Conservation (phyloP, 371 early-diverging fungal genomes). For the Mucor velutinosus region DNA sequence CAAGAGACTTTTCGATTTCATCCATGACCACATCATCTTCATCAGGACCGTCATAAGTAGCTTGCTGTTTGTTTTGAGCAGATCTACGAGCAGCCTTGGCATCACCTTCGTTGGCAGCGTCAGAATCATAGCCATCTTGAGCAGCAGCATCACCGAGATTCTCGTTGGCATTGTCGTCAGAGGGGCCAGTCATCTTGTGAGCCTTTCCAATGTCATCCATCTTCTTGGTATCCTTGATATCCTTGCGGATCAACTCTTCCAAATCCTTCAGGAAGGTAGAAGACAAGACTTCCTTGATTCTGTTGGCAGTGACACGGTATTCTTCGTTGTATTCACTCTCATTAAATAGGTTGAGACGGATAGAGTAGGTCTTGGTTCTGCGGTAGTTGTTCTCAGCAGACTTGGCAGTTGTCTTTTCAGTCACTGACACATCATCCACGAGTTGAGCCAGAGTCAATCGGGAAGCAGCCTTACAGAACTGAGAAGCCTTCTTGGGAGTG, state of each 20-base stretch:
- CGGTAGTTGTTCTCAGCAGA: conserved; percentile 49
- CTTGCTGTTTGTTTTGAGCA: conserved; percentile 64
- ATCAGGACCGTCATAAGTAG: conserved; percentile 77
- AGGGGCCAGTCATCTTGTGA: conserved; percentile 28
- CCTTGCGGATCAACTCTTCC: conserved; percentile 61
- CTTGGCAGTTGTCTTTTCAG: conserved; percentile 60
- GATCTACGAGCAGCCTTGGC: conserved; percentile 65
- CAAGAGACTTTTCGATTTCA: conserved; percentile 55
- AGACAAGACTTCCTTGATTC: conserved; percentile 78
- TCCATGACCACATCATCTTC: conserved; percentile 55
- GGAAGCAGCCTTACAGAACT: conserved; percentile 67
- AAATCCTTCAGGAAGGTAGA: conserved; percentile 70
- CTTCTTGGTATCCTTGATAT: conserved; percentile 67
- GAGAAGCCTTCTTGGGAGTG: conserved; percentile 54
- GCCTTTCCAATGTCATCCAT: conserved; percentile 46
- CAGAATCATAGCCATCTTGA: conserved; percentile 39
- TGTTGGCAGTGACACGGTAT: conserved; percentile 70
- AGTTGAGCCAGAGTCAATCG: conserved; percentile 81
- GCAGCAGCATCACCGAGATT: conserved; percentile 55
- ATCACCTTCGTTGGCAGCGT: conserved; percentile 70
- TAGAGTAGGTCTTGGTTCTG: conserved; percentile 72
- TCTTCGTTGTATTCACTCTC: conserved; percentile 76
- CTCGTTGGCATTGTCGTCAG: conserved; percentile 38
- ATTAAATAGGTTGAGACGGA: conserved; percentile 85
- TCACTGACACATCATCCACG: conserved; percentile 79